Conservation (phyloP, 202 grass and related monocot species). For the Cymbopogon flexuosus region DNA sequence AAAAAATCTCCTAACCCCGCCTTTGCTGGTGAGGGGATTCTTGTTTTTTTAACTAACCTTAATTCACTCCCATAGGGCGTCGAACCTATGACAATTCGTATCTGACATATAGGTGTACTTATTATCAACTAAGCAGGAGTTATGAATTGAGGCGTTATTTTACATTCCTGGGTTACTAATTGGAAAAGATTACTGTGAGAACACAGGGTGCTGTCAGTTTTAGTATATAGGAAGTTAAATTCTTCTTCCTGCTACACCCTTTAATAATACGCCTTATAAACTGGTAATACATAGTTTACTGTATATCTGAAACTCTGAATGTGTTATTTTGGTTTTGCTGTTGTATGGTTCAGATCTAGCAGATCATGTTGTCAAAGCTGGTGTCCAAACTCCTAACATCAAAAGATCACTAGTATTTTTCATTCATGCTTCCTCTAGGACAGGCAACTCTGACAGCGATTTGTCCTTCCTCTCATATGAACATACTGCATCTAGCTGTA, state of each 20-base stretch:
- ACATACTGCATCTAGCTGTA: neutral
- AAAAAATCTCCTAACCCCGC: neutral
- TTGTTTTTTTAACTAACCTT: neutral
- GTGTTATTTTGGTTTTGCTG: neutral
- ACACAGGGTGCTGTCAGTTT: neutral
- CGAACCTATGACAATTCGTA: neutral
- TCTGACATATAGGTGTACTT: neutral
- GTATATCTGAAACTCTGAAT: neutral
- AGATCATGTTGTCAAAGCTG: constrained; percentile 15
- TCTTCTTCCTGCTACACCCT: neutral
- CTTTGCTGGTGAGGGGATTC: neutral
- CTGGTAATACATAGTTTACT: neutral
- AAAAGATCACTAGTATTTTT: neutral
- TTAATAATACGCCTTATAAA: neutral
- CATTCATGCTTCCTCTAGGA: neutral
- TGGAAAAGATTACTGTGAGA: neutral
- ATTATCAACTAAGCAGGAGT: constrained; percentile 6
- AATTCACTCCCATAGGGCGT: neutral
- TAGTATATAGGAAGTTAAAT: neutral
- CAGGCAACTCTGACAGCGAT: neutral
- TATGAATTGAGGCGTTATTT: neutral
- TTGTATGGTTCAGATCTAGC: neutral
- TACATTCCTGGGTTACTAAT: neutral
- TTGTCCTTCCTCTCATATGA: neutral
- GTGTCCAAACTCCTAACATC: neutral